These are phyloP conservation scores for Cryptosporidium viatorum DNA, from an alignment of 169 alveolate genomes.

Conservation along the genomic window DNA sequence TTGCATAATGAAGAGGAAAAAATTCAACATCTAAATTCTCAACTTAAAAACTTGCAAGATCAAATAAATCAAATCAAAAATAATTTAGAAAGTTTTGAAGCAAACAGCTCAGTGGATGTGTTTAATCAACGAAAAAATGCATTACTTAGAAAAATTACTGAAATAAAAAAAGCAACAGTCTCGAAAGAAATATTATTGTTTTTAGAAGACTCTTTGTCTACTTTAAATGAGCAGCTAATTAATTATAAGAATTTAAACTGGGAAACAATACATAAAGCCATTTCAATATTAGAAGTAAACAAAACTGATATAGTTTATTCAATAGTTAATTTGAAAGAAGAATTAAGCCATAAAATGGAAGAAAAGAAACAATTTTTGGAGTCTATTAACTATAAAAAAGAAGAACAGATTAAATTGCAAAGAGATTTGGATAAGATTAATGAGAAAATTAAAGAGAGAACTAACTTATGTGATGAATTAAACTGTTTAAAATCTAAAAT, in stretches of 20 bases:
- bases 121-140: background rate
- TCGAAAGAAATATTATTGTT: background rate
- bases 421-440: conserved; percentile 27
- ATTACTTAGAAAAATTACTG: conserved; percentile 2
- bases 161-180: background rate
- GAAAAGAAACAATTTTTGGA: conserved; percentile 16
- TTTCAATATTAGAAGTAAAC: background rate
- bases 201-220: background rate
- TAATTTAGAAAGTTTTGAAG: background rate
- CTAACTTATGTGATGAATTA: background rate
- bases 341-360: background rate
- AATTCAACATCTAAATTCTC: background rate
- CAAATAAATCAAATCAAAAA: conserved; percentile 16
- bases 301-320: background rate
- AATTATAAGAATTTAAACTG: conserved; percentile 4
- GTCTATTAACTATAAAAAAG: background rate
- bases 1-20: background rate
- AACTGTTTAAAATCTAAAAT: conserved; percentile 2
- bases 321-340: background rate
- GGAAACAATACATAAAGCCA: background rate
- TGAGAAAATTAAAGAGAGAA: background rate
- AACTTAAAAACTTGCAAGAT: background rate
- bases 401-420: background rate
- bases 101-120: background rate
- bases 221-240: background rate